Base-by-base conservation (phyloP, 2,329 filamentous ascomycete genomes). In the Epichloe brachyelytri region DNA sequence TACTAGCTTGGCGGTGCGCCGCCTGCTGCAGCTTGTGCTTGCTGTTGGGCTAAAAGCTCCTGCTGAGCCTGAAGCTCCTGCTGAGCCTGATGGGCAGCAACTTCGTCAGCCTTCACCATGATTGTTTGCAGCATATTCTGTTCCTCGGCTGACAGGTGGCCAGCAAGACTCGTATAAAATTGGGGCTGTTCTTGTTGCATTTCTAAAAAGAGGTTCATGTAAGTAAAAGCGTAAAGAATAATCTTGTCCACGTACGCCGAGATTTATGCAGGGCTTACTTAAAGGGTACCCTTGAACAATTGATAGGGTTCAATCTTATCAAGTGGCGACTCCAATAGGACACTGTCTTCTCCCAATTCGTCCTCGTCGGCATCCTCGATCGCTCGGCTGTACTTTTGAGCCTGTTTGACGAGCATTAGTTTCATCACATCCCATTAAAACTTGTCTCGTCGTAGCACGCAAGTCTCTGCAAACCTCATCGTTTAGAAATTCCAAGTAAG, bases 251-350 rank as follows among this genome's bases (percentile, higher is more conserved):
- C 37, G 19, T 26, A 22, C 14, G 36, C 8, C 8, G 15, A 46
- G 15, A 46, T 17, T 17, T 50, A 43, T 15, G 10, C 5, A 22
- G 8, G 22, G 80, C 87, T 68, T 81, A 95, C 90, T 85, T 63
- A 91, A 69, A 97, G 73, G 17, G 87, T 83, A 55, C 79, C 76
- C 65, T 88, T 85, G 78, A 98, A 96, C 55, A 95, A 74, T 64
- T 83, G 79, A 63, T 98, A 98, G 2, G 91, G 90, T 70, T 98
- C 93, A 55, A 98, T 78, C 71, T 93, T 93, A 68, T 98, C 93
- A 22, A 98, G 76, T 15, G 91, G 90, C 12, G 91, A 95, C 68
- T 98, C 93, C 2, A 98, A 79, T 48, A 97, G 75, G 53, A 88
- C 86, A 65, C 90, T 91, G 61, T 97, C 93, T 66, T 97, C 91